Base-by-base conservation (phyloP, 1,284 basidiomycete genomes). In the Paramarasmius palmivorus region DNA sequence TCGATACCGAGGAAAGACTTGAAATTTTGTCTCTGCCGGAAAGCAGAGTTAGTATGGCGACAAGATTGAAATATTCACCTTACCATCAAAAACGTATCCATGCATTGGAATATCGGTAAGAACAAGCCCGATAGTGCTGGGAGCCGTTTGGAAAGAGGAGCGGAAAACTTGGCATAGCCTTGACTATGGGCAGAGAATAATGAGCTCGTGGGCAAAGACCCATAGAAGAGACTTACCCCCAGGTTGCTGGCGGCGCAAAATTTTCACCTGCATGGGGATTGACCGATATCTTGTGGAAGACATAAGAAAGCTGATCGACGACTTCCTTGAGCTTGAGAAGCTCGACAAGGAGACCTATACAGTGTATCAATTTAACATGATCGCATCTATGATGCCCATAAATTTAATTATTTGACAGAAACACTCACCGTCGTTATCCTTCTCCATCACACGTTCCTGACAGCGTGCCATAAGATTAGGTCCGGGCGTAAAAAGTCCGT, bases 81-180 rank as follows among this genome's bases (percentile, higher is more conserved):
- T 23, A 54, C 47, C 38, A 42, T 44, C 38, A 54, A 38, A 44
- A 52, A 52, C 2, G 51, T 38, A 17, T 52, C 54, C 40, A 52
- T 49, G 17, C 42, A 42, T 38, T 56, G 54, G 45, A 56, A 56
- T 10, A 56, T 49, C 25, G 54, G 54, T 7, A 56, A 35, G 38
- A 56, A 56, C 22, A 56, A 35, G 10, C 54, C 54, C 7, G 54
- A 56, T 15, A 56, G 49, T 8, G 54, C 54, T 17, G 54, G 54
- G n/a, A 56, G 38, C 2, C 54, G 34, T 41, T 52, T 52, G 25
- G 54, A 56, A 3, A 56, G 34, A 2, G 54, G 54, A 15, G 54
- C 54, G 26, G 50, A 52, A 38, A 56, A 56, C 35, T 56, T 56
- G 44, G 54, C 54, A 29, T 56, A 56, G 20, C 54, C 54, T 48